Conservation (phyloP, 192 early-diverging fungal genomes). For the Coemansia sp. region DNA sequence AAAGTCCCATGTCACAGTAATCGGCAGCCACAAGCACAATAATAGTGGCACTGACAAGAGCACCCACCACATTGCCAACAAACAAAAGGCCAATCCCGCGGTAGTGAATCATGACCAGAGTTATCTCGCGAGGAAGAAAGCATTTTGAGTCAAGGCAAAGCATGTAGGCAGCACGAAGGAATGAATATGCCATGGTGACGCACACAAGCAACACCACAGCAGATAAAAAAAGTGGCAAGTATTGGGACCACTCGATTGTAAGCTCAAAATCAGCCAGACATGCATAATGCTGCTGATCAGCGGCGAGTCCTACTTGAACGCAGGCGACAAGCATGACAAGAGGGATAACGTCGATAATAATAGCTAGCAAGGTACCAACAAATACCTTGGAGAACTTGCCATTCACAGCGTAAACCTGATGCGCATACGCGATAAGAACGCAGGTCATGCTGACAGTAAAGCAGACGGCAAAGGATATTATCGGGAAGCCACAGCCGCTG, state of each 20-base stretch:
- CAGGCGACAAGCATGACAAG: not conserved
- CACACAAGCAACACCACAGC: not conserved
- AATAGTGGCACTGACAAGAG: not conserved
- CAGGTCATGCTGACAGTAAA: not conserved
- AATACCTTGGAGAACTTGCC: conserved; percentile 35
- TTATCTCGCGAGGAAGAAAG: conserved; percentile 11
- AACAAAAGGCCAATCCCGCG: conserved; percentile 33
- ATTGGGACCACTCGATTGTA: not conserved
- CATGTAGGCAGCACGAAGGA: not conserved
- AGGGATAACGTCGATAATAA: not conserved
- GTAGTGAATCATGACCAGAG: conserved; percentile 17
- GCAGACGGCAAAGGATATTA: not conserved
- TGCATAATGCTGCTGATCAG: not conserved
- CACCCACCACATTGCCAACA: not conserved
- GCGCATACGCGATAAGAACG: conserved; percentile 19
- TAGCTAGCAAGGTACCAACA: not conserved
- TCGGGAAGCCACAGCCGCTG: conserved; percentile 3
- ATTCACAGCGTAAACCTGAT: conserved; percentile 31
- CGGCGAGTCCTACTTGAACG: not conserved
- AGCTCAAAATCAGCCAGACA: not conserved
- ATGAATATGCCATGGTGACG: not conserved
- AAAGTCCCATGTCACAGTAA: conserved; percentile 4
- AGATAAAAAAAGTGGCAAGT: not conserved
- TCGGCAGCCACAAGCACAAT: conserved; percentile 3
- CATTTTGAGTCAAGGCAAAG: not conserved